Evolutionary conservation across 2,329 filamentous ascomycete genomes (phyloP), one percentile per base, ranked within the genome.

Genomic region (Macroventuria anomochaeta): DNA sequence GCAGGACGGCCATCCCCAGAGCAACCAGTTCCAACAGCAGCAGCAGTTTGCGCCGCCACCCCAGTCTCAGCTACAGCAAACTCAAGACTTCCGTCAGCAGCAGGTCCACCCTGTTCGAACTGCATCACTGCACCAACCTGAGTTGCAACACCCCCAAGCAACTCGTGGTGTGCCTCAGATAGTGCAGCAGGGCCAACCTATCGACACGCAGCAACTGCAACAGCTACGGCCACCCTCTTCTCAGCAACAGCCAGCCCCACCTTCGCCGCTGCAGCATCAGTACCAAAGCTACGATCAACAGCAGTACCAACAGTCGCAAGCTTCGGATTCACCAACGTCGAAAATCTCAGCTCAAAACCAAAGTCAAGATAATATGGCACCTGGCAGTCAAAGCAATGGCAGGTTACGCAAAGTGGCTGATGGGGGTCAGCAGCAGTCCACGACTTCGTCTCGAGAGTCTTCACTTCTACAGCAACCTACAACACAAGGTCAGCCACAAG

Each of bases 401-500:
- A 71, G 69, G 11, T 44, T 72, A 61, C 63, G 72, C 33, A 74
- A 74, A 61, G 70, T 69, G 50, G 68, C 62, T 43, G 71, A 74
- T 37, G 57, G 60, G 41, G 63, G 62, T 46, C 64, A 67, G 41
- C 59, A 61, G 48, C 70, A 64, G 48, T 63, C 70, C 43, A 64
- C 70, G 20, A 57, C 65, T 31, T 67, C 69, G 12, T 70, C 71
- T 18, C 62, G 72, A 50, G 71, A 75, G 62, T 53, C 68, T 12
- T 73, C 72, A 31, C 66, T 70, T 31, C 63, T 73, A 31, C 67
- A 72, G 53, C 71, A 71, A 57, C 66, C 68, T 38, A 48, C 66
- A 62, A 57, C 63, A 58, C 70, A 72, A 72, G 69, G 69, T 73
- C 71, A 74, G 69, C 62, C 59, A 58, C 67, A 63, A 61, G 65